Evolutionary conservation across 169 alveolate genomes (phyloP), one percentile per base, ranked within the genome.

Genomic region (Eimeria praecox): DNA sequence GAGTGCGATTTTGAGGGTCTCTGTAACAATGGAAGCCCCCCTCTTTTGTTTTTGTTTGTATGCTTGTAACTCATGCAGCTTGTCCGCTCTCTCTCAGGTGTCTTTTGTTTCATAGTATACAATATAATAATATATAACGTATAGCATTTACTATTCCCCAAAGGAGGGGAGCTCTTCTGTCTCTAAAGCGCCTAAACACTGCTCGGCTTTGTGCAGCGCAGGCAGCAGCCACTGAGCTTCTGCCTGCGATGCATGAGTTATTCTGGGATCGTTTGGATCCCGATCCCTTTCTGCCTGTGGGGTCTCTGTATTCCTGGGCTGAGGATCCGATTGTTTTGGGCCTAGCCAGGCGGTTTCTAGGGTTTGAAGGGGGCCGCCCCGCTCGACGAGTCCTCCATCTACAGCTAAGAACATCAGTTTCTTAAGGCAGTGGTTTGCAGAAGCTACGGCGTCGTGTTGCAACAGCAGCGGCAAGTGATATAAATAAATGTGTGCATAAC

Each of bases 391-490:
- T 42, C 49, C 59, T 30, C 40, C 66, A 27, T 80, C 90, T 22
- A 42, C 66, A 14, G 90, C 71, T 18, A 46, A 35, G 66, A 80
- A 80, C 30, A 80, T 40, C 69, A 80, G 66, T 8, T 44, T 35
- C 40, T 80, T 80, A 38, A 80, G 90, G 69, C 90, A 80, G 90
- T 62, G 90, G 66, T 80, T 80, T 24, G 90, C 69, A 46, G 44
- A 62, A 24, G 59, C 69, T 24, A 80, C 69, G 49, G 90, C 90
- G 49, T 62, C 90, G 40, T 80, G 66, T 38, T 80, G 90, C 90
- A 44, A 42, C 66, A 80, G 69, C 64, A 80, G 90, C 27, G n/a
- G 90, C 66, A 80, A 49, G 42, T 80, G 90, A 9, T 62, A 80
- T 38, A 80, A 20, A 35, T 80, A 80, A 27, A 80, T 44, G 69